phyloP scores from a whole-genome alignment of 805 yeast species.

The Komagataella kurtzmanii region DNA sequence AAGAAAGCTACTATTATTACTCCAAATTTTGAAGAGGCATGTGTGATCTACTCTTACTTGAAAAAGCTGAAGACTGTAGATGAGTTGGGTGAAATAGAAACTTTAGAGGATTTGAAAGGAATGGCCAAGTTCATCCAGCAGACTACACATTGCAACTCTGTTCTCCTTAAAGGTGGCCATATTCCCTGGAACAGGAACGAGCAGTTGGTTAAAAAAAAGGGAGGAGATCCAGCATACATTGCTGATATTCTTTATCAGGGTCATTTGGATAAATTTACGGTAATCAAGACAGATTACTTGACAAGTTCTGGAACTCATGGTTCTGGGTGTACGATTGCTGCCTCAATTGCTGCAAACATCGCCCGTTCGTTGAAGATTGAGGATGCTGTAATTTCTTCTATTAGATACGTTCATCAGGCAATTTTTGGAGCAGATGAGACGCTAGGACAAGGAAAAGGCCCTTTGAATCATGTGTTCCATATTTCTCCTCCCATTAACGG shows the following conservation, averaged over 20 bases:
- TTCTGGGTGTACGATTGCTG: slow-evolving; percentile 80
- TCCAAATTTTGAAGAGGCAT: slow-evolving; percentile 69
- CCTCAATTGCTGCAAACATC: slow-evolving; percentile 65
- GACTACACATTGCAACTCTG: slow-evolving; percentile 30
- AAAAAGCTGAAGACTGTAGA: slow-evolving; percentile 71
- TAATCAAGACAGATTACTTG: slow-evolving; percentile 33
- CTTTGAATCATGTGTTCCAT: slow-evolving; percentile 52
- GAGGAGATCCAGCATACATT: slow-evolving; percentile 6
- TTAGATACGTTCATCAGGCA: slow-evolving; percentile 57
- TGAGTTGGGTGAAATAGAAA: slow-evolving; percentile 24
- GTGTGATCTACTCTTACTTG: slow-evolving; percentile 30
- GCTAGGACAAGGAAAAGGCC: slow-evolving; percentile 43
- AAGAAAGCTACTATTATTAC: slow-evolving; percentile 48
- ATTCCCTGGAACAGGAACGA: slow-evolving; percentile 27
- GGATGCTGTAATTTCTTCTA: slow-evolving; percentile 39
- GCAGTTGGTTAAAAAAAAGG: slow-evolving; percentile 6
- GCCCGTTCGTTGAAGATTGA: slow-evolving; percentile 37
- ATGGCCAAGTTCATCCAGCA: slow-evolving; percentile 25
- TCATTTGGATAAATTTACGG: slow-evolving; percentile 18
- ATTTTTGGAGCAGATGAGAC: slow-evolving; percentile 29
- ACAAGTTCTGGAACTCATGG: slow-evolving; percentile 61
- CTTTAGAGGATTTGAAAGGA: slow-evolving; percentile 19
- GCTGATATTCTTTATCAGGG: slow-evolving; percentile 17
- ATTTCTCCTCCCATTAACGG: slow-evolving; percentile 10
- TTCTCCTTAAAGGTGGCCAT: slow-evolving; percentile 85